Evolutionary conservation across 1,284 basidiomycete species (phyloP).

Genomic region (Coniferiporia weirii): DNA sequence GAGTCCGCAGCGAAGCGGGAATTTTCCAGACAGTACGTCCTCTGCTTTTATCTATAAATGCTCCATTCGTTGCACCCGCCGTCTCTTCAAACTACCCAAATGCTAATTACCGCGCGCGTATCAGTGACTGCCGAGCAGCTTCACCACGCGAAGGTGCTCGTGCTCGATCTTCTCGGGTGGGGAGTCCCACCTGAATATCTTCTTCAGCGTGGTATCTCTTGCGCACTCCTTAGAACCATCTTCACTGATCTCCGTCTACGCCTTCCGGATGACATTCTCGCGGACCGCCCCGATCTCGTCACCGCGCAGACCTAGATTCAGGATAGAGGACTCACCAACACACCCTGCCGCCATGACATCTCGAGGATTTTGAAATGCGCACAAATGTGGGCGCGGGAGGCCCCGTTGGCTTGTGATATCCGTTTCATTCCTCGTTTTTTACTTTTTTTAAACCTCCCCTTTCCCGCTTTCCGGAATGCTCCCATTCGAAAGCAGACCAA

Average conservation of each 20-base stretch:
- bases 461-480: background rate
- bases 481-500: background rate
- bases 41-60: background rate
- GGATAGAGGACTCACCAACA: background rate
- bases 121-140: slow-evolving; percentile 26
- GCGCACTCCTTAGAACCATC: slow-evolving; percentile 32
- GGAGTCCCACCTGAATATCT: slow-evolving; percentile 40
- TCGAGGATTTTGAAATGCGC: background rate
- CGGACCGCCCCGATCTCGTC: slow-evolving; percentile 13
- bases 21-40: background rate
- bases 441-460: background rate
- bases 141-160: slow-evolving; percentile 34
- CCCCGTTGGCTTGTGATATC: background rate
- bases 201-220: slow-evolving; percentile 36
- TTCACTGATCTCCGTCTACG: slow-evolving; percentile 37
- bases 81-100: no score
- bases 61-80: no score
- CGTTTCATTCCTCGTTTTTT: background rate
- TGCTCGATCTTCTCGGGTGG: slow-evolving; percentile 42
- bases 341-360: background rate
- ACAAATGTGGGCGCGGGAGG: background rate
- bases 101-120: background rate
- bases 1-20: background rate
- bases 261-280: slow-evolving; percentile 26
- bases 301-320: background rate